phyloP scores from a whole-genome alignment of 139 green algal genomes.

The Volvox africanus region DNA sequence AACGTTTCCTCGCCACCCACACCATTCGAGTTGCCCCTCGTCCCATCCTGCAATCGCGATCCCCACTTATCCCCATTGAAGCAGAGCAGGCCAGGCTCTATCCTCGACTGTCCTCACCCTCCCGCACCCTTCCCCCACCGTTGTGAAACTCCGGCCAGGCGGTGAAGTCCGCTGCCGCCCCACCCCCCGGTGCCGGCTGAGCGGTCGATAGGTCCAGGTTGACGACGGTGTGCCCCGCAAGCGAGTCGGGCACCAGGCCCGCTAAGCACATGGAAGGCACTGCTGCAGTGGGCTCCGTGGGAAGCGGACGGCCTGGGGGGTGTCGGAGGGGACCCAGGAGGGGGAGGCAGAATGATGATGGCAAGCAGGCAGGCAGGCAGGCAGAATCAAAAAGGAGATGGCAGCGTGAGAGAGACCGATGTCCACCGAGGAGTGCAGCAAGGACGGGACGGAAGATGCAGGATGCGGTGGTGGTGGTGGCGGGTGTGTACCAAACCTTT shows the following conservation, averaged over 20 bases:
- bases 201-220: slow-evolving; percentile 81
- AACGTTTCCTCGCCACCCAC: too few species aligned
- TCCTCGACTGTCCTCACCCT: slow-evolving; percentile 55
- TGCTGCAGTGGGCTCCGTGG: slow-evolving; percentile 81
- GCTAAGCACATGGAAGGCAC: slow-evolving; percentile 75
- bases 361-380: too few species aligned
- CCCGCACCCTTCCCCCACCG: slow-evolving; percentile 85
- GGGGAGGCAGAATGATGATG: slow-evolving; percentile 40
- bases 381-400: too few species aligned
- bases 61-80: too few species aligned
- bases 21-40: too few species aligned
- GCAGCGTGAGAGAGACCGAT: too few species aligned
- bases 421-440: too few species aligned
- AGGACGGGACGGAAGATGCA: too few species aligned
- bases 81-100: background rate
- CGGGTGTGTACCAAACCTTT: too few species aligned
- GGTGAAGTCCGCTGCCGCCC: slow-evolving; percentile 77
- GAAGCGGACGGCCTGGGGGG: slow-evolving; percentile 58
- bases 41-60: too few species aligned
- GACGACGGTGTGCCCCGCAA: slow-evolving; percentile 71
- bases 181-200: slow-evolving; percentile 64
- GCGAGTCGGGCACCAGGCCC: slow-evolving; percentile 58
- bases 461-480: too few species aligned
- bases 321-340: too few species aligned
- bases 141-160: slow-evolving; percentile 99